Conservation (phyloP, 208 protist genomes). For the Leishmania martiniquensis region DNA sequence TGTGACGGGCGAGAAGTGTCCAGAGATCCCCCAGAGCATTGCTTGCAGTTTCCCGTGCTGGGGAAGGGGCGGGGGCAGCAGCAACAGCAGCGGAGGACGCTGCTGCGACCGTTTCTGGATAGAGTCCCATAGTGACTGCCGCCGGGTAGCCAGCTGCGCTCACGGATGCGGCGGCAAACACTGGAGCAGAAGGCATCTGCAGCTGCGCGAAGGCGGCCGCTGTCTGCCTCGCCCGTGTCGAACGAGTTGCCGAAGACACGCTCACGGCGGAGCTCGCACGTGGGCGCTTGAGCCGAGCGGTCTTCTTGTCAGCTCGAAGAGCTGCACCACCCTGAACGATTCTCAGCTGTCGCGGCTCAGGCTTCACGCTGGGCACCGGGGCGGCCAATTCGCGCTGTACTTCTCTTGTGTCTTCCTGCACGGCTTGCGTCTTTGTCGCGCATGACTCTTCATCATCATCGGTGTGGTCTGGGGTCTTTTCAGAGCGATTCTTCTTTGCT, state of each 20-base stretch:
- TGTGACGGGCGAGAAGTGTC: slow-evolving; percentile 18
- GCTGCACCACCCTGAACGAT: slow-evolving; percentile 22
- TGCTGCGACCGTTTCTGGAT: neutral
- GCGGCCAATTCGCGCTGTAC: neutral
- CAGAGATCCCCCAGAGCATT: slow-evolving; percentile 14
- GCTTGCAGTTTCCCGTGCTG: neutral
- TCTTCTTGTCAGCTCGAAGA: slow-evolving; percentile 8
- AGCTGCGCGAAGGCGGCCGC: neutral
- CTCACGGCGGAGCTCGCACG: slow-evolving; percentile 7
- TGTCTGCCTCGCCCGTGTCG: neutral
- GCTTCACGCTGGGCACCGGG: neutral
- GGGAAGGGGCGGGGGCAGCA: neutral
- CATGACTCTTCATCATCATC: neutral
- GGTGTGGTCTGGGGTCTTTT: neutral
- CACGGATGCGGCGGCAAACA: neutral
- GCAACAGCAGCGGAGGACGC: neutral
- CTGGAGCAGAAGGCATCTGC: slow-evolving; percentile 18
- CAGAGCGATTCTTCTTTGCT: slow-evolving; percentile 9
- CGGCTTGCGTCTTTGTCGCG: neutral
- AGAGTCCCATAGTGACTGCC: neutral
- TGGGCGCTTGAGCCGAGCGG: slow-evolving; percentile 2
- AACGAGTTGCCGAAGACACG: neutral
- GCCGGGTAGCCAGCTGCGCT: neutral
- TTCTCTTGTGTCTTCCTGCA: neutral
- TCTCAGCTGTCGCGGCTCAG: slow-evolving; percentile 20